Percentiles rank a stretch among this genome's conserved stretches.
Evolutionary conservation across 1,284 basidiomycete genomes (phyloP).

Genomic region (Polyporus tsugae): DNA sequence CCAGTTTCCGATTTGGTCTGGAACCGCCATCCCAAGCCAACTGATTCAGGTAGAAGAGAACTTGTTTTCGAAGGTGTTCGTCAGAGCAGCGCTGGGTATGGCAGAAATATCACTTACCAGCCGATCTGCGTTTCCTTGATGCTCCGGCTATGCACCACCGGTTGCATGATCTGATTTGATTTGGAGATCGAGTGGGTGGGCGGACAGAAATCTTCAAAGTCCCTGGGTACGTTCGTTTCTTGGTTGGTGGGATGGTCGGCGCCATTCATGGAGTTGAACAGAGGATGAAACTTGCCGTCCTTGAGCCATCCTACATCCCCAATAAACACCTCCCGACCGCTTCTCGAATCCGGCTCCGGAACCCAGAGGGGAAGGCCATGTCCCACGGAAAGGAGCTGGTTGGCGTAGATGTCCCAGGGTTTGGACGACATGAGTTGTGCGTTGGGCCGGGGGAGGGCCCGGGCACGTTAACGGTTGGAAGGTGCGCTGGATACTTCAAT

Average conservation of each 20-base stretch:
- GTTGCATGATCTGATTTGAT: too few species aligned
- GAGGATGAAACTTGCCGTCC: constrained; percentile 23
- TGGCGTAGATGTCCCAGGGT: constrained; percentile 34
- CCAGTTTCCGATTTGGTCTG: constrained; percentile 11
- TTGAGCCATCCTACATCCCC: constrained; percentile 30
- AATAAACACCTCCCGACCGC: neutral
- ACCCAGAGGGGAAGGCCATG: constrained; percentile 37
- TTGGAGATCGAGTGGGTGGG: too few species aligned
- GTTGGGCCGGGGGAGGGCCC: too few species aligned
- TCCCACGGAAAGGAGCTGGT: constrained; percentile 25
- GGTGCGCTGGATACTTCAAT: too few species aligned
- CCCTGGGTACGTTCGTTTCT: neutral
- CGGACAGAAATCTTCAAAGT: neutral
- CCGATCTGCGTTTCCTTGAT: too few species aligned
- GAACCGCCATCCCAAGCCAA: constrained; percentile 10
- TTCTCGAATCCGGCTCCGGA: constrained; percentile 24
- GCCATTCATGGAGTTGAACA: constrained; percentile 28
- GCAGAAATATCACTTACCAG: too few species aligned
- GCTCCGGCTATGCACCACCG: too few species aligned
- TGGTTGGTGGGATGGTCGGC: neutral
- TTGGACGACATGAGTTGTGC: too few species aligned
- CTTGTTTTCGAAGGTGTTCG: too few species aligned
- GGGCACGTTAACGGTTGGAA: too few species aligned
- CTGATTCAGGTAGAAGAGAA: neutral
- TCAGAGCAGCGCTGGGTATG: too few species aligned